phyloP scores from a whole-genome alignment of 2,329 filamentous ascomycete species.

The Allantophomopsis lycopodina region DNA sequence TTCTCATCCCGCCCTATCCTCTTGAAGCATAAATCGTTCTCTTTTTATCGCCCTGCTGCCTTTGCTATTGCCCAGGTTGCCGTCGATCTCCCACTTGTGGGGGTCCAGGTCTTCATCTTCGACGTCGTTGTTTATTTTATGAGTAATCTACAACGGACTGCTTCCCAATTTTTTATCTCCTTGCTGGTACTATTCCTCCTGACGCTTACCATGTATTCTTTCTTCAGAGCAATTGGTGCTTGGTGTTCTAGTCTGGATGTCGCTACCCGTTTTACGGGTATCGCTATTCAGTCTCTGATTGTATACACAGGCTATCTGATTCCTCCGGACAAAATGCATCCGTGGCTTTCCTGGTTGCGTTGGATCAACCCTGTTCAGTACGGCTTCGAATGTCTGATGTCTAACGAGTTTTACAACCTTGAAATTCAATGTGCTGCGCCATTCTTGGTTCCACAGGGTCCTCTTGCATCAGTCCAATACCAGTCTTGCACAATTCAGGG shows the following conservation, averaged over 20 bases:
- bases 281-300: slow-evolving; percentile 48
- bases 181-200: slow-evolving; percentile 60
- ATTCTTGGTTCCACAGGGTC: slow-evolving; percentile 33
- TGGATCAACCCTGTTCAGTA: slow-evolving; percentile 51
- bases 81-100: slow-evolving; percentile 72
- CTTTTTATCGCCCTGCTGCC: slow-evolving; percentile 14
- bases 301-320: slow-evolving; percentile 32
- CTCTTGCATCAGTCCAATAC: slow-evolving; percentile 26
- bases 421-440: slow-evolving; percentile 30
- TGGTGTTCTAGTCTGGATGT: slow-evolving; percentile 49
- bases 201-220: slow-evolving; percentile 71
- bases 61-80: slow-evolving; percentile 58
- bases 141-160: slow-evolving; percentile 61
- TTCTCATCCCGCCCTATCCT: slow-evolving; percentile 52
- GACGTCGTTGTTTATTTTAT: slow-evolving; percentile 80
- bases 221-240: slow-evolving; percentile 73
- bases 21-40: slow-evolving; percentile 55
- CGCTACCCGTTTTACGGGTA: slow-evolving; percentile 41
- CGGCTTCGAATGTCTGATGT: slow-evolving; percentile 50
- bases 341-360: slow-evolving; percentile 38
- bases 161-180: slow-evolving; percentile 77
- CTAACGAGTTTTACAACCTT: slow-evolving; percentile 54
- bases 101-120: slow-evolving; percentile 61
- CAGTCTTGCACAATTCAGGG: slow-evolving; percentile 48
- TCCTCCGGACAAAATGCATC: slow-evolving; percentile 36